phyloP scores from a whole-genome alignment of 192 early-diverging fungal genomes.

The Podila epicladia region DNA sequence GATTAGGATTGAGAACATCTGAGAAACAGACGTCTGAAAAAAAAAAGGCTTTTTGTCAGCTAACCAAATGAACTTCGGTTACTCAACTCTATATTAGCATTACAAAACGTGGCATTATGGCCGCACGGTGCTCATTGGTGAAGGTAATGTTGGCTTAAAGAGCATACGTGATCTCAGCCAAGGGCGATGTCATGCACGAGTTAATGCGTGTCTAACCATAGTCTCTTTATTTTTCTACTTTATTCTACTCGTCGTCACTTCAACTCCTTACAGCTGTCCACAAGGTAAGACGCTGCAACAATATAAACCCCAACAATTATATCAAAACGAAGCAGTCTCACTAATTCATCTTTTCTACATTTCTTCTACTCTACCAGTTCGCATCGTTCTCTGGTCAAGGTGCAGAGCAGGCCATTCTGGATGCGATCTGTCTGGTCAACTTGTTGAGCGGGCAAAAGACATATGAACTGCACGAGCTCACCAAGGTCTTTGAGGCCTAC shows the following conservation, averaged over 20 bases:
- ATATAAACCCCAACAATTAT: not conserved
- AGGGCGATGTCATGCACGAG: not conserved
- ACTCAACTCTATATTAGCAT: slow-evolving; percentile 5
- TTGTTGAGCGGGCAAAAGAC: not conserved
- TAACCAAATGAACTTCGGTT: not conserved
- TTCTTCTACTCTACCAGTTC: not conserved
- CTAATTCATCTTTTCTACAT: too few species aligned
- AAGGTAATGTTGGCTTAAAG: slow-evolving; percentile 11
- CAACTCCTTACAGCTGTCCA: slow-evolving; percentile 2
- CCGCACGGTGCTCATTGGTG: slow-evolving; percentile 20
- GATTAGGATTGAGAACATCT: too few species aligned
- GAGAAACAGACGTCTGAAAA: not conserved
- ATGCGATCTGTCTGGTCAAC: slow-evolving; percentile 9
- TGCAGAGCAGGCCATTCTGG: slow-evolving; percentile 12
- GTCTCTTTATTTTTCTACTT: too few species aligned
- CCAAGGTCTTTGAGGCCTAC: slow-evolving; percentile 5
- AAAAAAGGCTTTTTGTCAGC: not conserved
- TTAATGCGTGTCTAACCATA: too few species aligned
- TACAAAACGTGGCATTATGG: slow-evolving; percentile 24
- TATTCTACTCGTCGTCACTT: too few species aligned
- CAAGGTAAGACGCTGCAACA: slow-evolving; percentile 4
- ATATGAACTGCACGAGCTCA: not conserved
- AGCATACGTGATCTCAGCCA: too few species aligned
- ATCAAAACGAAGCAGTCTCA: not conserved
- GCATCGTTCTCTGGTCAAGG: slow-evolving; percentile 19